Evolutionary conservation across 768 basidiomycete genomes (phyloP).

Genomic region (Amanita molliuscula): DNA sequence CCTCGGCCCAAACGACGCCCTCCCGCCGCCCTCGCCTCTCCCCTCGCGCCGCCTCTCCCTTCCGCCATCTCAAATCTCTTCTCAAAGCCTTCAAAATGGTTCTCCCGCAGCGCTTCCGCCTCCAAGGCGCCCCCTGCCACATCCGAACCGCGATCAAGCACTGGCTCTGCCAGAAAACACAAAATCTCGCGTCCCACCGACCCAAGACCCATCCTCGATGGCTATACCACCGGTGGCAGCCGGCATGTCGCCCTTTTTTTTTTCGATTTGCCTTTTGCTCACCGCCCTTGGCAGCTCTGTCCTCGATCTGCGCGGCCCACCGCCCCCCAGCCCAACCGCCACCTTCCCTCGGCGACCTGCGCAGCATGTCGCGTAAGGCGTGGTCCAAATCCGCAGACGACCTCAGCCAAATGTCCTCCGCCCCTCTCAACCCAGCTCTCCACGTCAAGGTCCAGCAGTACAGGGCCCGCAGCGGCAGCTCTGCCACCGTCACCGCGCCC

Average conservation of each 20-base stretch:
- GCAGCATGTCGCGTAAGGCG: conserved; percentile 54
- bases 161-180: conserved; percentile 40
- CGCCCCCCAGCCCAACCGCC: conserved; percentile 27
- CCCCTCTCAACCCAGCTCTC: conserved; percentile 30
- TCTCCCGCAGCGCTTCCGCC: conserved; percentile 47
- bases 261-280: conserved; percentile 46
- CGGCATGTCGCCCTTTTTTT: conserved; percentile 25
- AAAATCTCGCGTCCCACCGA: conserved; percentile 84
- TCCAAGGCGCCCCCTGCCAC: conserved; percentile 31
- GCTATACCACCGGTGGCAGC: conserved; percentile 34
- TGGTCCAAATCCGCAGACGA: conserved; percentile 83
- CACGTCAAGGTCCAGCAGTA: conserved; percentile 61
- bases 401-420: conserved; percentile 42
- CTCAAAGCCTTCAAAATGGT: conserved; percentile 65
- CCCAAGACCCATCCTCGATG: conserved; percentile 64
- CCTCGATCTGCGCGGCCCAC: conserved; percentile 28
- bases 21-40: conserved; percentile 13
- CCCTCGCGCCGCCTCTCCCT: conserved; percentile 59
- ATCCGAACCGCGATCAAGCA: conserved; percentile 38
- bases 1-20: neutral
- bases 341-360: conserved; percentile 49
- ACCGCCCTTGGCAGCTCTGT: conserved; percentile 35
- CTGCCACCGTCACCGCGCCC: conserved; percentile 32
- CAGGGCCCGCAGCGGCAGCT: conserved; percentile 48
- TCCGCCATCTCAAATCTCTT: conserved; percentile 55